phyloP scores from a whole-genome alignment of 2,329 filamentous ascomycete genomes.

The Metarhizium humberi region DNA sequence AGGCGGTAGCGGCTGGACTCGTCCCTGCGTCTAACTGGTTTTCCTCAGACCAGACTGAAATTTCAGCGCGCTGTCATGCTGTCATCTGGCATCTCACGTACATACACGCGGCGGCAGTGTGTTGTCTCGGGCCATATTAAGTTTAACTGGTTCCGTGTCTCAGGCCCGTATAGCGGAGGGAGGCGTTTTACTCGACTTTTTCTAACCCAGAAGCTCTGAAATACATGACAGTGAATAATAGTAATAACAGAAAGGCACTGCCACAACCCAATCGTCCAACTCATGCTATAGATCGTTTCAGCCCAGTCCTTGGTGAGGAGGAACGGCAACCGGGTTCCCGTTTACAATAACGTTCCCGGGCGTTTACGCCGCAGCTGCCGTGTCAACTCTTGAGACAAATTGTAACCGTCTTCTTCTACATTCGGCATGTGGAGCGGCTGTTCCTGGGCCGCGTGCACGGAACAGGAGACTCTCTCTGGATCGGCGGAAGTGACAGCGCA shows the following conservation, averaged over 20 bases:
- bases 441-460: no score
- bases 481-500: background rate
- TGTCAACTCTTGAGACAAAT: background rate
- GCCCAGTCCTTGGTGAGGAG: background rate
- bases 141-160: background rate
- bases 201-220: no score
- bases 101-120: no score
- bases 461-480: background rate
- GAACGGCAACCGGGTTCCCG: background rate
- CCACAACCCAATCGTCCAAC: background rate
- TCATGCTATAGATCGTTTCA: background rate
- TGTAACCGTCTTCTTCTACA: background rate
- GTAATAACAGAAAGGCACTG: background rate
- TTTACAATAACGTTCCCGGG: background rate
- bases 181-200: background rate
- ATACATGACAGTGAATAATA: no score
- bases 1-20: no score
- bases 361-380: background rate
- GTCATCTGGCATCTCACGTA: background rate
- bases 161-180: no score
- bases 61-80: background rate
- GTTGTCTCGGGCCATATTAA: background rate
- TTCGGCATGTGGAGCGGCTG: background rate
- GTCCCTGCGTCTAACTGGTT: no score
- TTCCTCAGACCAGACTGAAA: background rate